Conservation (phyloP, 371 early-diverging fungal species). For the Mortierella sp. region DNA sequence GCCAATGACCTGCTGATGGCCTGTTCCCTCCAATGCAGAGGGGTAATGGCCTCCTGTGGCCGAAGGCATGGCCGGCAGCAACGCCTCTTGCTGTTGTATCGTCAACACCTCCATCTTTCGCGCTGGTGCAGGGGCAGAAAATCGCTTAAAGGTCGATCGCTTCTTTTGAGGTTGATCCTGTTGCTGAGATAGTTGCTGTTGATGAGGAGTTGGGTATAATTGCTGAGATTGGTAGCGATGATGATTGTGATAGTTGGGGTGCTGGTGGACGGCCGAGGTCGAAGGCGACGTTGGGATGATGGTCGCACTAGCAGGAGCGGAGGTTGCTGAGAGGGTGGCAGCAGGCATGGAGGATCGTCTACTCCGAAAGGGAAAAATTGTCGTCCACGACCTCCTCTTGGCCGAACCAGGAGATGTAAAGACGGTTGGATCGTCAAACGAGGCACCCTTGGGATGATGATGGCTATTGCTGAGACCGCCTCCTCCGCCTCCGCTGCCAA, state of each 20-base stretch:
- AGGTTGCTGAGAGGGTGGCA: neutral
- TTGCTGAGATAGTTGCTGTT: neutral
- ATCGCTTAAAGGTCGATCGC: slow-evolving; percentile 2
- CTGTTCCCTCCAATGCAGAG: neutral
- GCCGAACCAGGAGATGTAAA: neutral
- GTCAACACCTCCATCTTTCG: slow-evolving; percentile 9
- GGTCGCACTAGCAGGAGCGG: neutral
- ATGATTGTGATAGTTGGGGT: neutral
- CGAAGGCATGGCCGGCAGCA: neutral
- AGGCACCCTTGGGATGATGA: slow-evolving; percentile 12
- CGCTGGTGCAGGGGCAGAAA: slow-evolving; percentile 1
- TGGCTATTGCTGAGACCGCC: slow-evolving; percentile 19
- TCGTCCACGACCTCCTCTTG: slow-evolving; percentile 33
- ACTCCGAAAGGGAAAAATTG: slow-evolving; percentile 17
- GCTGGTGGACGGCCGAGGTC: slow-evolving; percentile 15
- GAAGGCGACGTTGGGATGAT: slow-evolving; percentile 13
- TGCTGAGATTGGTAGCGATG: slow-evolving; percentile 9
- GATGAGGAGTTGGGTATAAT: slow-evolving; percentile 2
- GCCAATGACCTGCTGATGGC: neutral
- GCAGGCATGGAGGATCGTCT: slow-evolving; percentile 29
- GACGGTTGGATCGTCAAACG: neutral
- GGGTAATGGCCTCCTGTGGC: neutral
- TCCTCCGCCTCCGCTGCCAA: neutral
- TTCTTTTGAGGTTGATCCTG: slow-evolving; percentile 10
- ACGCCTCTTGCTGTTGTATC: neutral